Evolutionary conservation across 73 alveolate genomes (phyloP).

Genomic region (Paramecium tetraurelia): DNA sequence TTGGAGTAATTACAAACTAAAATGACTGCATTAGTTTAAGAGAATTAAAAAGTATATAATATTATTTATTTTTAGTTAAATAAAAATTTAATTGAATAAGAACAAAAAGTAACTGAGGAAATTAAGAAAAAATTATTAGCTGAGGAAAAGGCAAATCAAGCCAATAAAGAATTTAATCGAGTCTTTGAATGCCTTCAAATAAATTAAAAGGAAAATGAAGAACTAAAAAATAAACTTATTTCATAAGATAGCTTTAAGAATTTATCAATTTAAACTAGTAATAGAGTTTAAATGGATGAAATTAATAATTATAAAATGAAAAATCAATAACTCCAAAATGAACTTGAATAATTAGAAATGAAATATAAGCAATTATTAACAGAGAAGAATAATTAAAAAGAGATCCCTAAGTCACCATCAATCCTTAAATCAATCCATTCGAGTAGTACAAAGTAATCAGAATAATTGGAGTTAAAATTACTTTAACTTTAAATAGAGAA

Average conservation of each 20-base stretch:
- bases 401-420: not conserved
- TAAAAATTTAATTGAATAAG: conserved; percentile 28
- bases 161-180: conserved; percentile 40
- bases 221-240: not conserved
- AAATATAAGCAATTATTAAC: not conserved
- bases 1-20: not conserved
- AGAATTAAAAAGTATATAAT: conserved; percentile 17
- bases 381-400: not conserved
- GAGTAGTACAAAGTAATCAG: not conserved
- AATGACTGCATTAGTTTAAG: conserved; percentile 43
- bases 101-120: conserved; percentile 23
- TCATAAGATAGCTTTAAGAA: not conserved
- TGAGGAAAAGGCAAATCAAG: conserved; percentile 30
- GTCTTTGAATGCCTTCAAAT: conserved; percentile 42
- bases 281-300: not conserved
- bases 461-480: conserved; percentile 10
- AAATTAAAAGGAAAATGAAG: conserved; percentile 32
- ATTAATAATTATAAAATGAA: not conserved
- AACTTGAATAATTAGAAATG: not conserved
- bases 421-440: conserved; percentile 2
- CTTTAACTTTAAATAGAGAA: conserved; percentile 25
- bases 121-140: conserved; percentile 14
- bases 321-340: not conserved
- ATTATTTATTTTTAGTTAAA: not conserved
- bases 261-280: not conserved